Evolutionary conservation across 495 filamentous ascomycete genomes (phyloP), one percentile per base, ranked within the genome.

Genomic region (Trichoderma asperelloides): DNA sequence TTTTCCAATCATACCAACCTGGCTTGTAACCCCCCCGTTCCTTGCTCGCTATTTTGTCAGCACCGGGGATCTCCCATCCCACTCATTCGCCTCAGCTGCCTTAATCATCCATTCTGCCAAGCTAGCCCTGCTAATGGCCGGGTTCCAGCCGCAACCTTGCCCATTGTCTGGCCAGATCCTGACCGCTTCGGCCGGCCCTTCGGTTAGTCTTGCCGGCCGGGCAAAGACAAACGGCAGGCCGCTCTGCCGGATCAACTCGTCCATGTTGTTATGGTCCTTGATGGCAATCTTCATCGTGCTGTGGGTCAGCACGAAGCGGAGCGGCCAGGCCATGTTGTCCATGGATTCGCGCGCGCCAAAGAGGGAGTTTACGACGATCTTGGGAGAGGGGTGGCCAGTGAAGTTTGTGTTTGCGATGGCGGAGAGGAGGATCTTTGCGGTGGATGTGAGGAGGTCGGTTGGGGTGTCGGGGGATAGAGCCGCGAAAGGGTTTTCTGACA

Each of bases 71-170:
- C 65, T 76, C 40, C 74, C 71, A 69, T 76, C 71, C 73, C 72
- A 79, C 41, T 69, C 71, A 25, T 68, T 71, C 45, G 70, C 74
- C 70, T 77, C 75, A 28, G 70, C 74, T 45, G 77, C 78, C 71
- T 79, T 75, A 39, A 82, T 75, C 74, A 81, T 67, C 70, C 75
- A 81, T 67, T 60, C 68, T 39, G 78, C 80, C 7, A 81, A 76
- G 68, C 79, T 81, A 43, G 65, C 70, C 72, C 78, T 75, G 30
- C 75, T 76, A 47, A 81, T 76, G 45, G 68, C 71, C 13, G 69
- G 65, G 51, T 67, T 28, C n/a, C 66, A 49, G 18, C 40, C 27
- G 13, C 28, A 60, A 2, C 28, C 62, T 27, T 67, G 39, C 2
- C 69, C 69, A 30, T 69, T 33, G 4, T 69, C 68, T 5, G 67